phyloP scores from a whole-genome alignment of 352 stramenopile species.

The Saprolegnia diclina region DNA sequence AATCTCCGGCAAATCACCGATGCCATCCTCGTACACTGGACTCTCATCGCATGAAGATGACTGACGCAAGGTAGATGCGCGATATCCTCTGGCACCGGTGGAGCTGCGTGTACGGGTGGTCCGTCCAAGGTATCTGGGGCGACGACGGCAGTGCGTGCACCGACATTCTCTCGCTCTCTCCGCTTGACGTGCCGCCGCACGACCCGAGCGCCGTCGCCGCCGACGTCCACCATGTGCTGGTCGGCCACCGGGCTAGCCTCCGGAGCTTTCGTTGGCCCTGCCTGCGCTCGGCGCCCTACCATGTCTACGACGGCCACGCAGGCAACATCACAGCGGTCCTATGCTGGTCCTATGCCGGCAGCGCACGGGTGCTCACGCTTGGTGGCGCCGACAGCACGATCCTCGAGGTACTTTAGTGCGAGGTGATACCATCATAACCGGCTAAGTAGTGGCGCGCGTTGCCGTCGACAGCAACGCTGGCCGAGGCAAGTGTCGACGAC shows the following conservation, averaged over 20 bases:
- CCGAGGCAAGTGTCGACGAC: neutral
- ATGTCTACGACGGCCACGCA: slow-evolving; percentile 44
- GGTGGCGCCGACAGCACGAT: slow-evolving; percentile 54
- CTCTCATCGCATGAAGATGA: neutral
- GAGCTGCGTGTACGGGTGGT: slow-evolving; percentile 66
- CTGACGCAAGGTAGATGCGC: slow-evolving; percentile 26
- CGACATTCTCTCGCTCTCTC: slow-evolving; percentile 44
- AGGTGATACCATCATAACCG: neutral
- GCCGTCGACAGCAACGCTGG: neutral
- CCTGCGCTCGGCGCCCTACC: slow-evolving; percentile 37
- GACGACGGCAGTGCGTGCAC: slow-evolving; percentile 45
- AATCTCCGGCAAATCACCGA: slow-evolving; percentile 61
- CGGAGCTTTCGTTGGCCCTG: slow-evolving; percentile 52
- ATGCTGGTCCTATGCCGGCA: slow-evolving; percentile 40
- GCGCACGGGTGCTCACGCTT: slow-evolving; percentile 37
- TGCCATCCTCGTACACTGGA: slow-evolving; percentile 39
- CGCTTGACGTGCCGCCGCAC: neutral
- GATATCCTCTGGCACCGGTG: slow-evolving; percentile 57
- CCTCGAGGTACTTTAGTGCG: slow-evolving; percentile 33
- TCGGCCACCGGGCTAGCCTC: slow-evolving; percentile 35
- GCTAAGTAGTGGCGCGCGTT: slow-evolving; percentile 15
- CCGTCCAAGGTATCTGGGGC: slow-evolving; percentile 53
- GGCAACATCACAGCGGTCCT: slow-evolving; percentile 47
- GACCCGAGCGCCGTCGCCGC: neutral
- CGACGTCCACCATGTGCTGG: slow-evolving; percentile 5